Base-by-base conservation (phyloP, 441 rosid genomes). In the Gossypium davidsonii region DNA sequence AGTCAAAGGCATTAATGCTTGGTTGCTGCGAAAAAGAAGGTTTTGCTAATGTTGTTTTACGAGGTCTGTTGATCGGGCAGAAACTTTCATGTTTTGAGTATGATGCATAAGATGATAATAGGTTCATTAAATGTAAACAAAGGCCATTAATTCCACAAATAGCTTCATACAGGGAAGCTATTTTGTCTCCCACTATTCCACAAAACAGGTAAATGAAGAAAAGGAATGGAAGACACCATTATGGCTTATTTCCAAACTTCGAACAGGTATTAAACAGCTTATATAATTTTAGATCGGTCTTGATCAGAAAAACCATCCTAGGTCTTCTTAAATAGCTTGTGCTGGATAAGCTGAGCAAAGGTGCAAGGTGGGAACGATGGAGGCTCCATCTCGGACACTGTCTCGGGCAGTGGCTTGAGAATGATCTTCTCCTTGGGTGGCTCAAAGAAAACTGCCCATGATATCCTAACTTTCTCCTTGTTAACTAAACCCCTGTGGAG, bases 401-500 rank as follows among this genome's bases (percentile, higher is more conserved):
- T 69, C 79, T 91, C 97, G 0, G 88, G 85, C 67, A 92, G 78
- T 9, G 98, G 98, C 81, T 87, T 80, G 18, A 92, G 97, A 23
- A 92, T 85, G 77, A 94, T 92, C 83, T 88, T 94, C 72, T 94
- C 98, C 89, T 85, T 89, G 0, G 97, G 98, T 0, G 99, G 98
- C 78, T 94, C 98, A 51, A 96, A 91, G 79, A 94, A 94, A 56
- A 91, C 97, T 9, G 98, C 97, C 98, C 99, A 94, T 0, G 98
- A 94, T 53, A 94, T 79, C 85, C 99, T 85, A 1, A 94, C 98
- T 74, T 92, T 94, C 75, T 92, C 99, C 82, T 92, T 92, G 76
- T 92, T 94, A 42, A 94, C 99, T 53, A 91, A 74, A 0, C 96
- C 97, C 1, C 98, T 83, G 74, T 92, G 98, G 62, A 94, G 93